Conservation (phyloP, 257 asterid genomes). For the Marsdenia floribunda region DNA sequence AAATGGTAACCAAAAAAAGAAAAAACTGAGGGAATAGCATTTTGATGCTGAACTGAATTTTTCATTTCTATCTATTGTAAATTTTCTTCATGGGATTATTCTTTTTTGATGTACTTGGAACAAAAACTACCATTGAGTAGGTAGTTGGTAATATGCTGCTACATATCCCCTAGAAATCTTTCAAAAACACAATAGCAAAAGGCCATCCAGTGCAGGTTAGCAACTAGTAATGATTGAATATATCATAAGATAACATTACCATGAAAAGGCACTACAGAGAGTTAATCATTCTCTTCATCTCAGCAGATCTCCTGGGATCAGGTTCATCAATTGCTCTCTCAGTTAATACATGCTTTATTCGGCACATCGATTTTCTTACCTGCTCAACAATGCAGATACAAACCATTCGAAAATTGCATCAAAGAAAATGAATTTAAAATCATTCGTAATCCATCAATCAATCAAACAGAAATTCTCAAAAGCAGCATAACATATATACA, state of each 20-base stretch:
- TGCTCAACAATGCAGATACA: conserved; percentile 16
- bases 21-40: no score
- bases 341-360: conserved; percentile 86
- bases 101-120: no score
- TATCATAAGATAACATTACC: neutral
- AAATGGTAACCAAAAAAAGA: no score
- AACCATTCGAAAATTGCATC: neutral
- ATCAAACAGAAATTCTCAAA: neutral
- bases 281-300: conserved; percentile 93
- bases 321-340: conserved; percentile 96
- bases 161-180: neutral
- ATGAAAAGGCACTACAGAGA: conserved; percentile 32
- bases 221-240: neutral
- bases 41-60: neutral
- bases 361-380: conserved; percentile 92
- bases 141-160: neutral
- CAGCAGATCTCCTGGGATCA: conserved; percentile 82
- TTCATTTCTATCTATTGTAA: neutral
- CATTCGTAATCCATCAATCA: neutral
- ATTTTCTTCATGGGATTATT: neutral
- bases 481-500: neutral
- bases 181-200: neutral
- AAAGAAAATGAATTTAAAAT: neutral
- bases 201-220: neutral
- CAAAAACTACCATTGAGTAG: no score